These are phyloP conservation scores for Chamaecrista fasciculata DNA, from an alignment of 306 rosid genomes.

Conservation along the genomic window DNA sequence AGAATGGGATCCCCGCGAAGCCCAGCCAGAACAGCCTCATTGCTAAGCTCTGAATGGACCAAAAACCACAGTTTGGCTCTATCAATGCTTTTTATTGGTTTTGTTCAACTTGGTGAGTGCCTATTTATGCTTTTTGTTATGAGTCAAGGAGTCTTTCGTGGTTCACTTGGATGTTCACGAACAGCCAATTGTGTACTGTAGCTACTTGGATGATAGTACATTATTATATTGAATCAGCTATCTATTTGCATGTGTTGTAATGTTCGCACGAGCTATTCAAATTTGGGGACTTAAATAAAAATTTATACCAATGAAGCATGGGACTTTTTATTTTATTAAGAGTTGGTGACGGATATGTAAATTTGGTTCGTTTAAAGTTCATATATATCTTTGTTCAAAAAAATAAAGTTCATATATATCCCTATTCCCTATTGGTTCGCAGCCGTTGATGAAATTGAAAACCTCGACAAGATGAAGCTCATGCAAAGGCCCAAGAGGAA, in stretches of 20 bases:
- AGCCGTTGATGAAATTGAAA: background rate
- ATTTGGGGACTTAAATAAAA: background rate
- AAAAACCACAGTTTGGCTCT: background rate
- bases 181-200: background rate
- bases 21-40: slow-evolving; percentile 56
- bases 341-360: background rate
- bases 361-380: background rate
- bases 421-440: no score
- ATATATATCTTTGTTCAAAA: no score
- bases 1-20: slow-evolving; percentile 53
- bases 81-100: background rate
- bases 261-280: background rate
- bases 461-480: no score
- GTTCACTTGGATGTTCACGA: slow-evolving; percentile 10
- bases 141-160: background rate
- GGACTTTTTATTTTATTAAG: background rate
- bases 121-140: no score
- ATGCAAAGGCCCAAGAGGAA: no score
- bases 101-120: background rate
- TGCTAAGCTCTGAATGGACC: slow-evolving; percentile 53
- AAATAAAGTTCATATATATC: no score
- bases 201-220: background rate
- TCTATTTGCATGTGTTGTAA: background rate
- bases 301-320: background rate
- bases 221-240: background rate